Evolutionary conservation across 306 rosid genomes (phyloP), one percentile per base, ranked within the genome.

Genomic region (Trifolium subterraneum): DNA sequence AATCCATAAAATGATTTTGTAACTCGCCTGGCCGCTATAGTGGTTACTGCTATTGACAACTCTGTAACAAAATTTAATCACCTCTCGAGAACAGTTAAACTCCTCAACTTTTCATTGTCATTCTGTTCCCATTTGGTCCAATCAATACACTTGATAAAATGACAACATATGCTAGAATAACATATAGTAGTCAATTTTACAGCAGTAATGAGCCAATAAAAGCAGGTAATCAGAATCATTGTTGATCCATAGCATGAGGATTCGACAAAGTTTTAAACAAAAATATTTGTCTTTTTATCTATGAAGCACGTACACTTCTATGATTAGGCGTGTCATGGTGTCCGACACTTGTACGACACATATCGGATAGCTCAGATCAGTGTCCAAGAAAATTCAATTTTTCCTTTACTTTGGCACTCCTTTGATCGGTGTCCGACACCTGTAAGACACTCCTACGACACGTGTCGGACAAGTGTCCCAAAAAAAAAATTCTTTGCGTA

Each of bases 131-230:
- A 35, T 70, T 63, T 42, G 64, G 47, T 69, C 29, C 14, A 13
- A 64, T 41, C 61, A 62, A 13, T 61, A 20, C 64, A 62, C 59
- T 33, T 35, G 18, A 72, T 35, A 35, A 29, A 55, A 66, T 55
- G 47, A 72, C 38, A 59, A 64, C 35, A 6, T 14, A 42, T 44
- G 16, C 25, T 36, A 68, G 20, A 77, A 8, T 29, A 35, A 41
- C 54, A 63, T 45, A 61, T 18, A 13, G 59, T 12, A 27, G 27
- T 73, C 50, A 78, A 51, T 71, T 36, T 68, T 29, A 19, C 51
- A 71, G 29, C 16, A 63, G 25, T 9, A 35, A 36, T 41, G 39
- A 1, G 15, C 23, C 22, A 66, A 52, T 14, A 62, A 54, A 41
- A 27, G 15, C 31, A 59, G 68, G 42, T 35, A 35, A 62, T 38